Percentiles rank a stretch among this genome's conserved stretches.
Evolutionary conservation across 1,284 basidiomycete species (phyloP).

Genomic region (Papiliotrema terrestris): DNA sequence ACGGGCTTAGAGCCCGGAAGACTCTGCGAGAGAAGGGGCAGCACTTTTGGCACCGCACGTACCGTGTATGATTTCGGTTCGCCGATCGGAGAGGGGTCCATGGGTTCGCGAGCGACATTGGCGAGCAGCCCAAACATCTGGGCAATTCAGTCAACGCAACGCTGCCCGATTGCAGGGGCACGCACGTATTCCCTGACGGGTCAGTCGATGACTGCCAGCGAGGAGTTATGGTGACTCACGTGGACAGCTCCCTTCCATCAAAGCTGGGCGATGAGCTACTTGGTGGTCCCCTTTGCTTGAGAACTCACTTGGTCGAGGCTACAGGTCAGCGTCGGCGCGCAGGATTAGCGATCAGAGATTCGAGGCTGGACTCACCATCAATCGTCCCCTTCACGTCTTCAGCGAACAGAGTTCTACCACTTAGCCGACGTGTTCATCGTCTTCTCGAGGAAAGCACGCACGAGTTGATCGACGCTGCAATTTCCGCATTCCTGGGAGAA

Average conservation of each 20-base stretch:
- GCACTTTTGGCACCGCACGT: no score
- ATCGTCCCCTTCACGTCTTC: conserved; percentile 10
- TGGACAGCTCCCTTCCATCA: conserved; percentile 7
- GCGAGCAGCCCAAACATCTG: conserved; percentile 26
- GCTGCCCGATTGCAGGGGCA: no score
- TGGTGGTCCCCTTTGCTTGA: background rate
- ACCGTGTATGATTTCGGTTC: conserved; percentile 15
- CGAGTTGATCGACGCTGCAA: conserved; percentile 15
- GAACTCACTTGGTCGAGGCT: conserved; percentile 5
- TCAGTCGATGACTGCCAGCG: background rate
- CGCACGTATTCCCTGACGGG: background rate
- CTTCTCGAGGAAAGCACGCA: background rate
- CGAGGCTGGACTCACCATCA: conserved; percentile 5
- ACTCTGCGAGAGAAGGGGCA: no score
- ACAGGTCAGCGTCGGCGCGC: background rate
- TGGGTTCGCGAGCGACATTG: conserved; percentile 11
- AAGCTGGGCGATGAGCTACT: background rate
- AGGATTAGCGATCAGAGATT: background rate
- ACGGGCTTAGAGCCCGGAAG: no score
- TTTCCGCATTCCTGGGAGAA: conserved; percentile 12
- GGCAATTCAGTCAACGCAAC: no score
- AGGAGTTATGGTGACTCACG: background rate
- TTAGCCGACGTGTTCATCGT: background rate
- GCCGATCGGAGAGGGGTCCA: conserved; percentile 17
- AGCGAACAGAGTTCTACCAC: conserved; percentile 9